Conservation (phyloP, 208 protist species). For the Acanthamoeba royreba region DNA sequence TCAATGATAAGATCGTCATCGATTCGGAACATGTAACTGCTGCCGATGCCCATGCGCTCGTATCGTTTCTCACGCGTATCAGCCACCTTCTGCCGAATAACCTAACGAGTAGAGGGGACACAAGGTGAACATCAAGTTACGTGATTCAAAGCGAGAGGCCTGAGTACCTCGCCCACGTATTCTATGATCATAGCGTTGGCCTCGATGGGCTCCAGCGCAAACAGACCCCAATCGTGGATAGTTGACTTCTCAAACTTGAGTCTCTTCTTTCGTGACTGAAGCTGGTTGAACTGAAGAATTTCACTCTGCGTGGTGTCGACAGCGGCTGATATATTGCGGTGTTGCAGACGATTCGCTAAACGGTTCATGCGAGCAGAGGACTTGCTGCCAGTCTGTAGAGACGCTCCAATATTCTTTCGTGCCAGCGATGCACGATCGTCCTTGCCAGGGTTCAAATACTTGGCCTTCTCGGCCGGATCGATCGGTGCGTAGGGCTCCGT, state of each 20-base stretch:
- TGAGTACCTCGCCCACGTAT: conserved; percentile 66
- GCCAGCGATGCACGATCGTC: background rate
- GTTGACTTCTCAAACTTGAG: conserved; percentile 75
- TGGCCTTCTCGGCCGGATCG: conserved; percentile 24
- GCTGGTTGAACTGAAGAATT: conserved; percentile 50
- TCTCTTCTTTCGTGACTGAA: conserved; percentile 66
- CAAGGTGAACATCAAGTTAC: background rate
- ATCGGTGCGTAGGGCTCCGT: background rate
- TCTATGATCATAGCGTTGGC: conserved; percentile 78
- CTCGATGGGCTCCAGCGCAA: conserved; percentile 75
- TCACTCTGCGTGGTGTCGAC: conserved; percentile 29
- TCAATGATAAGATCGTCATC: conserved; percentile 82
- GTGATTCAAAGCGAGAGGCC: background rate
- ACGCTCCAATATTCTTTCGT: background rate
- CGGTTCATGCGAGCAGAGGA: conserved; percentile 1
- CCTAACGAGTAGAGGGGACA: background rate
- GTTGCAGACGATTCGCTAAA: background rate
- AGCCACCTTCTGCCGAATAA: conserved; percentile 74
- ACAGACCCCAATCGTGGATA: conserved; percentile 82
- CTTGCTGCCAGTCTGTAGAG: background rate
- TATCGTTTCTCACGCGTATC: conserved; percentile 76
- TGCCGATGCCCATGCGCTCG: conserved; percentile 73
- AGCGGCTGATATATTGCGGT: background rate
- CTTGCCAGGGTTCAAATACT: background rate
- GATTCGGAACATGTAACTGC: conserved; percentile 80